Evolutionary conservation across 208 protist species (phyloP).

Genomic region (Tritrichomonas foetus): DNA sequence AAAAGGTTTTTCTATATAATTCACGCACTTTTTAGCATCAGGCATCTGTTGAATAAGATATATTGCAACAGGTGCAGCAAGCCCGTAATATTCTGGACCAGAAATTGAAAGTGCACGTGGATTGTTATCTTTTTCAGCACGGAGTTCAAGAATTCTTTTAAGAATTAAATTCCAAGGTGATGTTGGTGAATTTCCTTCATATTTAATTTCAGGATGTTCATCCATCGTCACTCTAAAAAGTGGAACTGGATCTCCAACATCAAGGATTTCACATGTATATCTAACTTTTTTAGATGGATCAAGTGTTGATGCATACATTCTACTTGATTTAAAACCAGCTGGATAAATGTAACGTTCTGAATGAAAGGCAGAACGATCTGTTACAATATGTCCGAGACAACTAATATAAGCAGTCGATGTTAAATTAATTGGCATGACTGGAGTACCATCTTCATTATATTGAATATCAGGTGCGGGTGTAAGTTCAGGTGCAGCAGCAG

Average conservation of each 20-base stretch:
- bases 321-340: not conserved
- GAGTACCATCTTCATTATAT: conserved; percentile 38
- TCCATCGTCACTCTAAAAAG: conserved; percentile 19
- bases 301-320: not conserved
- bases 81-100: conserved; percentile 3
- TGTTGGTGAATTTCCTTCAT: conserved; percentile 40
- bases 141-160: not conserved
- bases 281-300: conserved; percentile 34
- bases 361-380: conserved; percentile 21
- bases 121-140: not conserved
- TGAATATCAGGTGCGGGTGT: not conserved
- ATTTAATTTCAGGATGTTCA: conserved; percentile 26
- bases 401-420: not conserved
- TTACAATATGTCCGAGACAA: not conserved
- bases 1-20: not conserved
- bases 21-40: conserved; percentile 12
- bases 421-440: not conserved
- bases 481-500: not conserved
- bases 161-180: conserved; percentile 21
- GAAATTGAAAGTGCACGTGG: conserved; percentile 5
- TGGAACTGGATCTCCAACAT: not conserved
- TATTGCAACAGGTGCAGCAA: not conserved
- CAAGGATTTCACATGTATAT: conserved; percentile 1
- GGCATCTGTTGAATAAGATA: conserved; percentile 1
- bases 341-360: conserved; percentile 31